Evolutionary conservation across 768 basidiomycete genomes (phyloP), one percentile per base, ranked within the genome.

Genomic region (Rhodosporidiobolus sp.): DNA sequence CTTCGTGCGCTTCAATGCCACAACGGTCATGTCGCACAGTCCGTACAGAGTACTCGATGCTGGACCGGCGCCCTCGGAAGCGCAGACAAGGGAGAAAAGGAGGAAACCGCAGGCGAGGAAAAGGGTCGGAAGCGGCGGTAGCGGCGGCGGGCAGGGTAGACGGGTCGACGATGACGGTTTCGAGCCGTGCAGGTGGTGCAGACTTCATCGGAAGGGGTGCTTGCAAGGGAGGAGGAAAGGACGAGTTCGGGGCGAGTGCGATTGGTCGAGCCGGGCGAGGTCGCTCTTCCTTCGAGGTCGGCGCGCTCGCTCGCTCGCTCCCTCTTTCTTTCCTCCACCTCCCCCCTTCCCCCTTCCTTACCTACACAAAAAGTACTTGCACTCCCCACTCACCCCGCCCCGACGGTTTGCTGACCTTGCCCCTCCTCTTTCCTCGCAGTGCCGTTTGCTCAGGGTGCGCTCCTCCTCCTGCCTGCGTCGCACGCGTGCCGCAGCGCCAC

Each of bases 381-480:
- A 4, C 5, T 2, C 28, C 52, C 12, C n/a, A 22, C 9, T n/a
- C 7, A 4, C 4, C 54, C 17, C 28, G 6, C 35, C 26, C 3
- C 14, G 10, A 16, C 30, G 17, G 4, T 14, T 32, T 28, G 50
- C 67, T 68, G 43, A 68, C 67, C 14, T n/a, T 17, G 8, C 38
- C 38, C 7, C 48, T 10, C 11, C 14, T n/a, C 20, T n/a, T n/a
- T 30, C 19, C 24, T 52, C 35, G 17, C 67, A 73, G 72, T 73
- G 72, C 62, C 62, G 50, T 73, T 60, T 63, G 63, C 43, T 20
- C 24, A 57, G 32, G 72, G 72, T 73, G 2, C 49, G 71, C 48
- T 4, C n/a, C n/a, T n/a, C n/a, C 3, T 32, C 17, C 34, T 32
- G 54, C 56, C 46, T 35, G 52, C 45, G 4, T 35, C 22, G 16